Evolutionary conservation across 1,139 yeast genomes (phyloP).

Genomic region (Pneumocystis canis): DNA sequence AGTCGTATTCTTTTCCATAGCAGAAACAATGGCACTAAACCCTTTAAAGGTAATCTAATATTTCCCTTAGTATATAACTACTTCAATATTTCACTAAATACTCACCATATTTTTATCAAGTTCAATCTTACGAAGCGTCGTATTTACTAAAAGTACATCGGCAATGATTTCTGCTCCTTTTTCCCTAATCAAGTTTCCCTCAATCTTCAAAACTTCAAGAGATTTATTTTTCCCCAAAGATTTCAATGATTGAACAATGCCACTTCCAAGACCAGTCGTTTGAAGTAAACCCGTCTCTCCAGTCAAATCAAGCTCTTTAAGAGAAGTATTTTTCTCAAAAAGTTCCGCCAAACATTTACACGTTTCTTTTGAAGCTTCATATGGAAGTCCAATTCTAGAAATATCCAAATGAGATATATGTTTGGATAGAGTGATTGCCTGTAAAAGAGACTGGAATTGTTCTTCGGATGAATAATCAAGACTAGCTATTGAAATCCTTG

Average conservation of each 20-base stretch:
- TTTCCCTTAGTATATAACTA: neutral
- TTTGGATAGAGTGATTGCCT: conserved; percentile 3
- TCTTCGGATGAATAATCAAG: conserved; percentile 10
- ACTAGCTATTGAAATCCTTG: conserved; percentile 8
- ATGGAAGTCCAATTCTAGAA: conserved; percentile 9
- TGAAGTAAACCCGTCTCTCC: conserved; percentile 13
- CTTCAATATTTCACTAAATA: conserved; percentile 1
- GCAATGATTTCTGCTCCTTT: conserved; percentile 10
- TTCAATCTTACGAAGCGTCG: conserved; percentile 7
- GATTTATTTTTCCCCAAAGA: conserved; percentile 4
- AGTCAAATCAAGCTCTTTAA: conserved; percentile 7
- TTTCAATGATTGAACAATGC: conserved; percentile 6
- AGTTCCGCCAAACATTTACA: conserved; percentile 10
- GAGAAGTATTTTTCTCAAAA: conserved; percentile 7
- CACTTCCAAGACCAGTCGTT: conserved; percentile 9
- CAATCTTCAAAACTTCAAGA: conserved; percentile 7
- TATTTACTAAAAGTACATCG: conserved; percentile 5
- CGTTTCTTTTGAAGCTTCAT: conserved; percentile 11
- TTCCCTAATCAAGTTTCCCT: conserved; percentile 10
- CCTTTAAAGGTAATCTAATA: neutral
- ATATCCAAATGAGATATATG: conserved; percentile 8
- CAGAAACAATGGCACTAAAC: neutral
- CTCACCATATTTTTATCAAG: conserved; percentile 11
- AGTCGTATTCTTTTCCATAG: neutral
- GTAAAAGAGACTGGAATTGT: conserved; percentile 3